A percentile compares a stretch with the other conserved stretches of the same genome.
These are phyloP conservation scores for Gentiana macrophylla DNA, from an alignment of 257 asterid species.

Conservation along the genomic window DNA sequence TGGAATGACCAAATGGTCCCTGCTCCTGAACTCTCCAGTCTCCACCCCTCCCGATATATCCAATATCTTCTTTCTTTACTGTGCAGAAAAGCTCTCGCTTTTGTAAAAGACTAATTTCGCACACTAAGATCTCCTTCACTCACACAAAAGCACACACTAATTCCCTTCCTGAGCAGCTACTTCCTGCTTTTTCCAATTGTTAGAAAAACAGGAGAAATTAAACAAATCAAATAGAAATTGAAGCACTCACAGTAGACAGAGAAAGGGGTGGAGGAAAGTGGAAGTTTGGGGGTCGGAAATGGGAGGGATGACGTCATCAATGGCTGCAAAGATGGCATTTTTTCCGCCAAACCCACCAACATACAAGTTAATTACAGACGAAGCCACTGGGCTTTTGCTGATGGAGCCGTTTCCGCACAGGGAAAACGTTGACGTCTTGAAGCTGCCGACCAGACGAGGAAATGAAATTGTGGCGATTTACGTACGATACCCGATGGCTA, in stretches of 20 bases:
- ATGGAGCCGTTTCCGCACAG: constrained; percentile 79
- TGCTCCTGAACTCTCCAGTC: no score
- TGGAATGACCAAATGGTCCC: no score
- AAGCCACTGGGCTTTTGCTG: constrained; percentile 49
- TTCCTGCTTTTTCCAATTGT: neutral
- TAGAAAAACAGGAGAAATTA: neutral
- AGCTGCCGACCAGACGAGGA: constrained; percentile 70
- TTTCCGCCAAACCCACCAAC: constrained; percentile 88
- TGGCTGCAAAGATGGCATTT: constrained; percentile 95
- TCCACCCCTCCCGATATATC: no score
- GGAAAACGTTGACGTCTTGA: constrained; percentile 80
- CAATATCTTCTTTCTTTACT: no score
- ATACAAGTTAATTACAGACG: constrained; percentile 51
- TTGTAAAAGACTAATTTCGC: no score
- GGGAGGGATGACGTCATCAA: constrained; percentile 98
- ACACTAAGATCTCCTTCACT: no score
- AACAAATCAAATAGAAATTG: neutral
- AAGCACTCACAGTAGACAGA: constrained; percentile 8
- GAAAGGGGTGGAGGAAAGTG: constrained; percentile 2
- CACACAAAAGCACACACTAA: no score
- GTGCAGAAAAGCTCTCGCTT: no score
- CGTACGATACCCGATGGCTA: constrained; percentile 85
- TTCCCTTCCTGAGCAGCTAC: no score
- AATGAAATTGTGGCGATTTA: constrained; percentile 73
- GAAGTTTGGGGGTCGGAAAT: constrained; percentile 16